Evolutionary conservation across 2,329 filamentous ascomycete genomes (phyloP).

Genomic region (Fusarium sp.): DNA sequence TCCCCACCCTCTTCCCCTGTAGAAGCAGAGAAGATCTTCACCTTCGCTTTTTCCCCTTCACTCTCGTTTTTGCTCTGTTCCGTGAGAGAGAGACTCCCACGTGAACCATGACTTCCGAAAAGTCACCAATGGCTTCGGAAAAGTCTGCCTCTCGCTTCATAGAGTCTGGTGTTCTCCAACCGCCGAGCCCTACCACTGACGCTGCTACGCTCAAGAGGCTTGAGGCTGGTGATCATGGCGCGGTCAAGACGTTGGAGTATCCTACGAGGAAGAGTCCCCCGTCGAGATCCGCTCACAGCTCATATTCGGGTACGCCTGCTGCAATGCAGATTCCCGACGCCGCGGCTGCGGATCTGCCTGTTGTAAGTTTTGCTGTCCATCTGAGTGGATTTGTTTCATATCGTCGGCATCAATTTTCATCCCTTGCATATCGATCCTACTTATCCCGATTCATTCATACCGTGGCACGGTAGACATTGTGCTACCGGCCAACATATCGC

Average conservation of each 20-base stretch:
- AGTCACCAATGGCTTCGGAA: slow-evolving; percentile 18
- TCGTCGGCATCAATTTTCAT: not conserved
- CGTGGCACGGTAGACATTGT: not conserved
- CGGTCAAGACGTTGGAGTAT: slow-evolving; percentile 6
- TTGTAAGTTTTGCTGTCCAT: slow-evolving; percentile 24
- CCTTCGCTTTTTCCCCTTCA: slow-evolving; percentile 1
- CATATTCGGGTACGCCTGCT: slow-evolving; percentile 38
- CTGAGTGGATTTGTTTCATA: not conserved
- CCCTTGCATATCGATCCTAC: not conserved
- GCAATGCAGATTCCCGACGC: slow-evolving; percentile 31
- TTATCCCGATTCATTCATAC: not conserved
- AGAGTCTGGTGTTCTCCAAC: slow-evolving; percentile 31
- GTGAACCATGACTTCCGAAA: slow-evolving; percentile 16
- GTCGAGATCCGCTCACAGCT: slow-evolving; percentile 36
- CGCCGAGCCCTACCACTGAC: slow-evolving; percentile 34
- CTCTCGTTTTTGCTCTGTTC: not conserved
- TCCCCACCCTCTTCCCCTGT: not conserved
- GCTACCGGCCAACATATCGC: not conserved
- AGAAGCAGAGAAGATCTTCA: slow-evolving; percentile 10
- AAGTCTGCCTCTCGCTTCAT: slow-evolving; percentile 37
- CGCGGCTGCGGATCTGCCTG: slow-evolving; percentile 23
- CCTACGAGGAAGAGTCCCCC: slow-evolving; percentile 7
- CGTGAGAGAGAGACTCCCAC: not conserved
- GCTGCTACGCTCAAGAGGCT: slow-evolving; percentile 30
- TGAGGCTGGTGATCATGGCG: slow-evolving; percentile 22